Base-by-base conservation (phyloP, 495 filamentous ascomycete species). In the Niebla homalea region DNA sequence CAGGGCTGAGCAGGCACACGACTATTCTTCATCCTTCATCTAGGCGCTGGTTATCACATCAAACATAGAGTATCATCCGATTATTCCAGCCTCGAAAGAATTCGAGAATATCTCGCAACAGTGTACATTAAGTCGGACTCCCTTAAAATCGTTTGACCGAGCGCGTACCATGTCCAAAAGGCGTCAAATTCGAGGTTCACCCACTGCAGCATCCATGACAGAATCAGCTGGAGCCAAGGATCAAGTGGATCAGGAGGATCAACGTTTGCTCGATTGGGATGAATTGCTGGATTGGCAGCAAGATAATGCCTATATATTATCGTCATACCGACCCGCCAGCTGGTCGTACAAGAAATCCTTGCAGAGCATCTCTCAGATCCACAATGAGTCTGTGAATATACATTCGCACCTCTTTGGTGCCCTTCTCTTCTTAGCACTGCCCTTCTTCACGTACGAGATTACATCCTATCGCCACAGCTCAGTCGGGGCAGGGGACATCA, bases 351-450 rank as follows among this genome's bases (percentile, higher is more conserved):
- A 22, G 0, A 37, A 38, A n/a, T 73, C 60, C 26, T 43, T 70
- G 8, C 21, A 23, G 6, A 62, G 58, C 43, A 57, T 50, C 36
- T 45, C 46, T 16, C 69, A 71, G 44, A 25, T 73, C 7, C 73
- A 76, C 58, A 76, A 75, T 49, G 70, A 76, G 46, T 63, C 54
- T 4, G 51, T 64, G 15, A 73, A 71, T 49, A 71, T 73, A 39
- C 72, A 64, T 52, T 67, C 62, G 1, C 70, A 72, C 48, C 52
- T 71, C 6, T 36, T 71, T 14, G 61, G 67, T 21, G 60, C 62
- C 29, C 32, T 63, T 14, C 50, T 61, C 46, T 52, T 67, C 51
- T 35, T 68, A 12, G 22, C 53, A 43, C 39, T 53, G 19, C 55
- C 60, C 38, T 16, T 51, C n/a, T 41, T 64, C 5, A 52, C 71